phyloP scores from a whole-genome alignment of 208 protist species.

The Wallacemonas sp. region DNA sequence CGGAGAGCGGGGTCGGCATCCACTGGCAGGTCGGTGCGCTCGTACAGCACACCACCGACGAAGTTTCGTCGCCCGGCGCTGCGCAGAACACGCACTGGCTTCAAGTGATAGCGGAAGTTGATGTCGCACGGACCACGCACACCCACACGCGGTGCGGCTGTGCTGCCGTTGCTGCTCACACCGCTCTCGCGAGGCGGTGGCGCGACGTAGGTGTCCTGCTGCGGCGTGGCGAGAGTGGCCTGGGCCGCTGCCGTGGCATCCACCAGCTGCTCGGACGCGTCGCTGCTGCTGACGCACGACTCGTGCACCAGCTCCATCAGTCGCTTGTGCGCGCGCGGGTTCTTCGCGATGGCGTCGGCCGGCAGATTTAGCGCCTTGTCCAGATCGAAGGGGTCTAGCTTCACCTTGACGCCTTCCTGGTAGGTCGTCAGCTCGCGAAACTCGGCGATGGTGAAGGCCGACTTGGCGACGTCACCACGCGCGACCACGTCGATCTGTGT shows the following conservation, averaged over 20 bases:
- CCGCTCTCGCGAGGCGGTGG: background rate
- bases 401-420: conserved; percentile 66
- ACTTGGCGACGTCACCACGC: conserved; percentile 88
- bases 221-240: conserved; percentile 17
- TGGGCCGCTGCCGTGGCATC: conserved; percentile 29
- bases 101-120: conserved; percentile 72
- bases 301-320: conserved; percentile 83
- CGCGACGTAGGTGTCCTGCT: background rate
- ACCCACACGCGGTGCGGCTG: background rate
- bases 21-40: conserved; percentile 31
- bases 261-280: conserved; percentile 16
- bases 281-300: conserved; percentile 10
- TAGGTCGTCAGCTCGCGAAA: conserved; percentile 93
- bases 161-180: background rate
- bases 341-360: conserved; percentile 25
- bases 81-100: conserved; percentile 68
- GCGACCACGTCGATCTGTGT: conserved; percentile 79
- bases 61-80: conserved; percentile 36
- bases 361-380: conserved; percentile 28
- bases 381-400: conserved; percentile 69
- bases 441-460: conserved; percentile 95
- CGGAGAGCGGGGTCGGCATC: conserved; percentile 8
- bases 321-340: conserved; percentile 69
- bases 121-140: conserved; percentile 58
- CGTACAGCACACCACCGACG: conserved; percentile 79